Conservation (phyloP, 2,329 filamentous ascomycete genomes). For the Chrysoporthe austroafricana region DNA sequence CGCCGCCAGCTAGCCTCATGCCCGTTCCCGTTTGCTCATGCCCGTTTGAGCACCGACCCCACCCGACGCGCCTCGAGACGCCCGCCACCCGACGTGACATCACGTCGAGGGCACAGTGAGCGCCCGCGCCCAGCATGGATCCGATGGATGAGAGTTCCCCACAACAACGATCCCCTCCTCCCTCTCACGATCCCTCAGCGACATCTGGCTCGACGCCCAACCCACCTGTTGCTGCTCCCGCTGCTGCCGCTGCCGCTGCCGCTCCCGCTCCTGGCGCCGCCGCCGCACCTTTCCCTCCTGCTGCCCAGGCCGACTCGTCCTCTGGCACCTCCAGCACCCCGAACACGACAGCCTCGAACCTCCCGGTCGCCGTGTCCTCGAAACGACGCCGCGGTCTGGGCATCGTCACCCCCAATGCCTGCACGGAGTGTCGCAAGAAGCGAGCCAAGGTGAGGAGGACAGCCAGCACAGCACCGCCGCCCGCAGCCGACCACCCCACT, state of each 20-base stretch:
- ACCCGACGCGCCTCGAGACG: not conserved
- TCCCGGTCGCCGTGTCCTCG: slow-evolving; percentile 37
- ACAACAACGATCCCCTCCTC: slow-evolving; percentile 6
- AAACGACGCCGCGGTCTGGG: slow-evolving; percentile 60
- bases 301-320: slow-evolving; percentile 31
- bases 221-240: slow-evolving; percentile 18
- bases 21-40: not conserved
- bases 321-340: slow-evolving; percentile 35
- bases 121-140: slow-evolving; percentile 26
- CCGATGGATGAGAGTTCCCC: slow-evolving; percentile 29
- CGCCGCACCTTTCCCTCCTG: not conserved
- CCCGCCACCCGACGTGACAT: slow-evolving; percentile 11
- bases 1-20: slow-evolving; percentile 1
- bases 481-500: not conserved
- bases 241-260: slow-evolving; percentile 18
- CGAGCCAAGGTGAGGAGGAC: slow-evolving; percentile 56
- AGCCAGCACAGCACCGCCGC: not conserved
- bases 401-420: slow-evolving; percentile 63
- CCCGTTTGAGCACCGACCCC: not conserved
- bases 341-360: slow-evolving; percentile 29
- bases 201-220: slow-evolving; percentile 16
- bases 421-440: slow-evolving; percentile 65
- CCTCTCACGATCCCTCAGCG: slow-evolving; percentile 7
- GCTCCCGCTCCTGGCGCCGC: slow-evolving; percentile 14
- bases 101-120: slow-evolving; percentile 20